Conservation (phyloP, 2,329 filamentous ascomycete species). For the Chaetomium globosum region DNA sequence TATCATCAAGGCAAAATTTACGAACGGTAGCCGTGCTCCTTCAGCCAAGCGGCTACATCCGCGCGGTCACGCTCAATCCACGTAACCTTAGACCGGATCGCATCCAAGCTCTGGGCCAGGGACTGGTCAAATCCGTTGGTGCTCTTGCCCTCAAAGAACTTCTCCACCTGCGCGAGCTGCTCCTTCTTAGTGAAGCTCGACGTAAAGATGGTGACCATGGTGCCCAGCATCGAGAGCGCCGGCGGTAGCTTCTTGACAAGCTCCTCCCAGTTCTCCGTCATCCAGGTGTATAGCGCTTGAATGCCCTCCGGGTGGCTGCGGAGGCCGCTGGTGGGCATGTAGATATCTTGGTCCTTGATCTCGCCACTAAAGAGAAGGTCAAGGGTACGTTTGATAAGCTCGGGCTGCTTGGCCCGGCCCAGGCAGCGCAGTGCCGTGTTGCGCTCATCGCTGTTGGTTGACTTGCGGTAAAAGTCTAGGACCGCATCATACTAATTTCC, state of each 20-base stretch:
- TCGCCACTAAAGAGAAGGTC: slow-evolving; percentile 74
- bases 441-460: slow-evolving; percentile 80
- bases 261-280: slow-evolving; percentile 86
- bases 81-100: slow-evolving; percentile 78
- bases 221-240: slow-evolving; percentile 81
- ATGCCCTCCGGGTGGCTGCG: slow-evolving; percentile 77
- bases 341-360: slow-evolving; percentile 93
- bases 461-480: slow-evolving; percentile 72
- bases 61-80: slow-evolving; percentile 77
- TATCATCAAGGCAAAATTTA: slow-evolving; percentile 20
- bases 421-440: slow-evolving; percentile 86
- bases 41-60: slow-evolving; percentile 60
- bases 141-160: slow-evolving; percentile 80
- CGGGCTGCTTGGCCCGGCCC: slow-evolving; percentile 74
- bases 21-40: slow-evolving; percentile 42
- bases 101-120: slow-evolving; percentile 85
- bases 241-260: slow-evolving; percentile 81
- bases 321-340: slow-evolving; percentile 80
- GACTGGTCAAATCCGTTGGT: slow-evolving; percentile 85
- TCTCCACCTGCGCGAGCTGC: slow-evolving; percentile 74
- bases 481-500: slow-evolving; percentile 70
- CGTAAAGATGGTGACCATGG: slow-evolving; percentile 79
- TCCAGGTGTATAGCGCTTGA: slow-evolving; percentile 77
- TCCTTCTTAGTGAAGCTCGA: slow-evolving; percentile 76
- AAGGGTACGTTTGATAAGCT: slow-evolving; percentile 80